Conservation (phyloP, 805 yeast species). For the Priceomyces carsonii region DNA sequence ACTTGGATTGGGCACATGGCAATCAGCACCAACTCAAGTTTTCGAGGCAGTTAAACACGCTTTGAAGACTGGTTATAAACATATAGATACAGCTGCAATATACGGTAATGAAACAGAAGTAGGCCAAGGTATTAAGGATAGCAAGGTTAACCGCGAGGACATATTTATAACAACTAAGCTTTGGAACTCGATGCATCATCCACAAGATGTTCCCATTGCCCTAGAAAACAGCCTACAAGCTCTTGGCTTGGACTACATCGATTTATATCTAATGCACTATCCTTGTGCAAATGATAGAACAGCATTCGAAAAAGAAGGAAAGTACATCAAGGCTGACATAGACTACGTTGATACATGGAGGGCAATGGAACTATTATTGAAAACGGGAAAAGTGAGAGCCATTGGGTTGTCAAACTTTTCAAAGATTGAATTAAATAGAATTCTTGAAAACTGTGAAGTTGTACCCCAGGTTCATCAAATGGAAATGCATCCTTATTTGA, state of each 20-base stretch:
- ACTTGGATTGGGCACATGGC: constrained; percentile 77
- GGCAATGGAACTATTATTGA: constrained; percentile 31
- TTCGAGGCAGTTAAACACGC: constrained; percentile 60
- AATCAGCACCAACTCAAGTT: constrained; percentile 49
- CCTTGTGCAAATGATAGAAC: constrained; percentile 83
- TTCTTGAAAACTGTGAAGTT: constrained; percentile 48
- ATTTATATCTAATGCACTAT: constrained; percentile 77
- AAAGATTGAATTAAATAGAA: constrained; percentile 37
- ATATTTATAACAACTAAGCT: constrained; percentile 69
- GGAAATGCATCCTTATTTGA: constrained; percentile 36
- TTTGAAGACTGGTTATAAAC: constrained; percentile 64
- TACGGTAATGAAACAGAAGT: constrained; percentile 65
- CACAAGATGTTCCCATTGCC: constrained; percentile 50
- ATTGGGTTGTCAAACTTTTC: constrained; percentile 65
- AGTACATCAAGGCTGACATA: constrained; percentile 55
- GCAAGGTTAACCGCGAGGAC: constrained; percentile 61
- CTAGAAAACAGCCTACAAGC: constrained; percentile 57
- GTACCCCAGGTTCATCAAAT: constrained; percentile 60
- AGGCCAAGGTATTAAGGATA: constrained; percentile 49
- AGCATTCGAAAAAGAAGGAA: constrained; percentile 64
- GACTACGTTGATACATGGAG: constrained; percentile 43
- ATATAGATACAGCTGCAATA: constrained; percentile 70
- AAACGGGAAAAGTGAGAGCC: constrained; percentile 35
- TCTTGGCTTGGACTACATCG: constrained; percentile 70
- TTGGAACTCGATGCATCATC: constrained; percentile 52